Evolutionary conservation across 108 stramenopile species (phyloP), one percentile per base, ranked within the genome.

Genomic region (Aureococcus anophagefferens): DNA sequence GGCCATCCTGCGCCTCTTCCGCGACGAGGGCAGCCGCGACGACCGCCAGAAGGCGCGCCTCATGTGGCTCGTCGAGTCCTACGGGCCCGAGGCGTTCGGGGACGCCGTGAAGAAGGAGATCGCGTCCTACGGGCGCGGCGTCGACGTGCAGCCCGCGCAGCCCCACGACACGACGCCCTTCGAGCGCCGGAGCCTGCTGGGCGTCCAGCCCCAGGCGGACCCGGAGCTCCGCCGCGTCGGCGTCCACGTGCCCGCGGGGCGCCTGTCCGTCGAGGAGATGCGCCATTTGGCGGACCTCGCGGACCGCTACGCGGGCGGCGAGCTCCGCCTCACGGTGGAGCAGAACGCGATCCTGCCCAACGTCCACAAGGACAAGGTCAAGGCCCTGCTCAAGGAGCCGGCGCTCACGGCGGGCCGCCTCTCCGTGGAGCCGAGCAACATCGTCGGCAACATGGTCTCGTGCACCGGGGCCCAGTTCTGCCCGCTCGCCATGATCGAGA

Each of bases 391-490:
- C 45, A 74, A 77, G 46, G 91, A 93, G 72, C 76, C 81, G 7
- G 76, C 82, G 36, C 70, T 94, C 17, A 71, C 59, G 40, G 76
- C 77, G 35, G 81, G 35, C 64, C 86, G 90, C 33, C 74, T 91
- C 9, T 78, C 80, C 66, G 85, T 81, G 11, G 86, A 83, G 30
- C 82, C 93, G 45, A 91, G 92, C 9, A 75, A 83, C 30, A 89
- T 96, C 68, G 88, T 86, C 68, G 91, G 92, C 35, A 85, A 90
- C 69, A 70, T 84, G 63, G 93, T 96, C 17, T 88, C 90, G 62
- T 96, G 95, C 65, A 94, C 95, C n/a, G 95, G 95, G 7, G 91
- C 95, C 13, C 87, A 94, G 73, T 96, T 93, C 78, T 96, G 95
- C 73, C 84, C 88, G 29, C 73, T 96, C 33, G 95, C 89, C 0